These are phyloP conservation scores for Tetrahymena elliotti DNA, from an alignment of 73 alveolate genomes.

Conservation along the genomic window DNA sequence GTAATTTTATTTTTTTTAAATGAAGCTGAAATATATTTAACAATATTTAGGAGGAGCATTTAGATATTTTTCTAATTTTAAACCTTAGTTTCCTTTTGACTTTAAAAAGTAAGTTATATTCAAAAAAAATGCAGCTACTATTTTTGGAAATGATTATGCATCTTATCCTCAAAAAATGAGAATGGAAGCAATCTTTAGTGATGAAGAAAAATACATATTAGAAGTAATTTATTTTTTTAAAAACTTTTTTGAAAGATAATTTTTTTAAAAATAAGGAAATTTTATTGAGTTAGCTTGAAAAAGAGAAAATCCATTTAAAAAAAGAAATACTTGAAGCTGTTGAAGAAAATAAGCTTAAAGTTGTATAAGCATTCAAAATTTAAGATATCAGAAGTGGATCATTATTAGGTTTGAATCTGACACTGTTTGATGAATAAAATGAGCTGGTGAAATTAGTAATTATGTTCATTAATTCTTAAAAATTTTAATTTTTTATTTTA, in stretches of 20 bases:
- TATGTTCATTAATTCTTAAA: neutral
- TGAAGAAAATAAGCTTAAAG: neutral
- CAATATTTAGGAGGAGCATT: neutral
- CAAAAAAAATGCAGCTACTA: neutral
- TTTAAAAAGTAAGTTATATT: neutral
- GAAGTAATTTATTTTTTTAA: neutral
- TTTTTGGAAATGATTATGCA: neutral
- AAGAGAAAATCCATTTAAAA: neutral
- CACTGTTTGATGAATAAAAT: neutral
- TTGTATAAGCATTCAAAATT: neutral
- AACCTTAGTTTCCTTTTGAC: neutral
- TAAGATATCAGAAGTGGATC: neutral
- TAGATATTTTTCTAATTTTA: neutral
- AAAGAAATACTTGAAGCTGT: neutral
- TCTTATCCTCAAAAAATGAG: neutral
- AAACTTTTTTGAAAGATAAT: too few species aligned
- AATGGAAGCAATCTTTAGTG: neutral
- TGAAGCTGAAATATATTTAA: neutral
- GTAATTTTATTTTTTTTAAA: neutral
- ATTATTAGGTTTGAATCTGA: neutral
- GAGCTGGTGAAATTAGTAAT: neutral
- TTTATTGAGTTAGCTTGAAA: neutral
- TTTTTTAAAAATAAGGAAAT: too few species aligned
- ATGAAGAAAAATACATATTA: neutral
- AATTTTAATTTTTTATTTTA: neutral